These are phyloP conservation scores for Hanseniaspora valbyensis DNA, from an alignment of 805 yeast genomes.

Conservation along the genomic window DNA sequence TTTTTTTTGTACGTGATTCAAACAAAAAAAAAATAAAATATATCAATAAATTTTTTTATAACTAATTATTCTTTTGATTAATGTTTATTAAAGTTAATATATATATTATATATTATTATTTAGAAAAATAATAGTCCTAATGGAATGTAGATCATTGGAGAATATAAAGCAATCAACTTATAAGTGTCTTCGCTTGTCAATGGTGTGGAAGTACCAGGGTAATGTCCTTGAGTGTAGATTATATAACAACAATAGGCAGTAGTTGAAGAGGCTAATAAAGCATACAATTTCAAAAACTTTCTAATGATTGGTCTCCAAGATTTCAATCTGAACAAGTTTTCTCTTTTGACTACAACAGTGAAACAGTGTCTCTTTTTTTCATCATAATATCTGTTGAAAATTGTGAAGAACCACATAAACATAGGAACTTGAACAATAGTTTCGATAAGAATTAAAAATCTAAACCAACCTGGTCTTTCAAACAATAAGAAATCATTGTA, in stretches of 20 bases:
- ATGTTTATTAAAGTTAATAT: no score
- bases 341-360: constrained; percentile 5
- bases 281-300: constrained; percentile 48
- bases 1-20: no score
- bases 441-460: constrained; percentile 61
- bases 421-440: constrained; percentile 68
- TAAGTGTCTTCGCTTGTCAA: constrained; percentile 19
- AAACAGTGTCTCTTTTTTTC: constrained; percentile 15
- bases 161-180: constrained; percentile 23
- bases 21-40: no score
- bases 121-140: constrained; percentile 19
- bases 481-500: constrained; percentile 65
- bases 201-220: constrained; percentile 20
- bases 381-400: constrained; percentile 14
- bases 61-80: not conserved
- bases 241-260: constrained; percentile 62
- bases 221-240: constrained; percentile 29
- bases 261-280: constrained; percentile 71
- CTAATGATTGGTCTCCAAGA: constrained; percentile 15
- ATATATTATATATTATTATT: not conserved
- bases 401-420: constrained; percentile 36
- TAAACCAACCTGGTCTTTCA: constrained; percentile 60
- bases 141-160: constrained; percentile 28
- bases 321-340: constrained; percentile 13
- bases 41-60: no score